Conservation (phyloP, 139 green algal species). For the Micractinium sp. region DNA sequence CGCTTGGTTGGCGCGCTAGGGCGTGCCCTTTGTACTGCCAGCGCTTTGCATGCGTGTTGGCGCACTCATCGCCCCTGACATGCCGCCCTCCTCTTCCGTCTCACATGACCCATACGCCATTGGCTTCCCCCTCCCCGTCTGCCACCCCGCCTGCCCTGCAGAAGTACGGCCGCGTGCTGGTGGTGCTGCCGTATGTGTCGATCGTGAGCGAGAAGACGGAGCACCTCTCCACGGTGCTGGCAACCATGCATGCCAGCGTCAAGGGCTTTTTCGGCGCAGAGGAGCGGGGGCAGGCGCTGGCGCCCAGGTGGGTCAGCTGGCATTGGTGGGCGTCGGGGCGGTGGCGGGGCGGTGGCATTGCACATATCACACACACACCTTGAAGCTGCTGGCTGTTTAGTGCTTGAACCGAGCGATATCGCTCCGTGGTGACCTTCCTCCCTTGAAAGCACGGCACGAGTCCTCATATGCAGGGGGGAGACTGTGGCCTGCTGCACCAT, state of each 20-base stretch:
- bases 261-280: constrained; percentile 63
- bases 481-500: constrained; percentile 84
- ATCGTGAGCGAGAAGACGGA: constrained; percentile 71
- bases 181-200: constrained; percentile 72
- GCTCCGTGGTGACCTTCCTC: no score
- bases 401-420: no score
- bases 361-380: no score
- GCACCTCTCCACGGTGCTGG: constrained; percentile 58
- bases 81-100: not conserved
- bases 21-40: not conserved
- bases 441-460: not conserved
- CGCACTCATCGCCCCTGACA: no score
- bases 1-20: not conserved
- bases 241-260: constrained; percentile 43
- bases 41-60: no score
- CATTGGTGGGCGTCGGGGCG: no score
- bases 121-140: not conserved
- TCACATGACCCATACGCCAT: not conserved
- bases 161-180: constrained; percentile 48
- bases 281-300: constrained; percentile 40
- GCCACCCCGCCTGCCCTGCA: not conserved
- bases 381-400: not conserved
- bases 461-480: constrained; percentile 36
- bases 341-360: no score
- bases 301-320: constrained; percentile 13